phyloP scores from a whole-genome alignment of 2,329 filamentous ascomycete genomes.

The Cladophialophora psammophila region DNA sequence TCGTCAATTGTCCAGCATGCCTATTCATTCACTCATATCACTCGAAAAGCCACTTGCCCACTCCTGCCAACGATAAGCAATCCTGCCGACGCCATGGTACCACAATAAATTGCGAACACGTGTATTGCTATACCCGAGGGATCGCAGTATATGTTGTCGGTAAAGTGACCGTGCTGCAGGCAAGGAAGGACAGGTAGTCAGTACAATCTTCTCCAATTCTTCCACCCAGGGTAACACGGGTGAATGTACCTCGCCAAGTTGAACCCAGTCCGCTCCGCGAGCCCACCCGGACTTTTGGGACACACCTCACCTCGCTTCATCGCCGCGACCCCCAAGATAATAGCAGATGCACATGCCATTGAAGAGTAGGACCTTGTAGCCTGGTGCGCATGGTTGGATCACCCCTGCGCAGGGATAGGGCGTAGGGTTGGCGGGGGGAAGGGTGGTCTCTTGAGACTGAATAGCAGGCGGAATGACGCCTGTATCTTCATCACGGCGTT shows the following conservation, averaged over 20 bases:
- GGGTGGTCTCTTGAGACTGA: background rate
- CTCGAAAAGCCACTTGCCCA: background rate
- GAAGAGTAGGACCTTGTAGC: constrained; percentile 5
- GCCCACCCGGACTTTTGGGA: constrained; percentile 6
- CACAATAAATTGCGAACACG: background rate
- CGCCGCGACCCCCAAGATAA: background rate
- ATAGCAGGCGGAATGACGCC: background rate
- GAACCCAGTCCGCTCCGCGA: constrained; percentile 6
- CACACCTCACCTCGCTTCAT: constrained; percentile 2
- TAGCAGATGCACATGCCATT: constrained; percentile 4
- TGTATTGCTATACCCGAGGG: background rate
- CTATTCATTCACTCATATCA: background rate
- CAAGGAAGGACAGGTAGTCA: background rate
- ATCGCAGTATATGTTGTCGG: background rate
- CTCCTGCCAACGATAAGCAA: background rate
- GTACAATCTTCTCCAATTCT: background rate
- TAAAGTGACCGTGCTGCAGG: background rate
- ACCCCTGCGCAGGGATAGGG: background rate
- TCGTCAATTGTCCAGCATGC: background rate
- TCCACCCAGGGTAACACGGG: constrained; percentile 4
- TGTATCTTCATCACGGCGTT: background rate
- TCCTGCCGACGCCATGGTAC: background rate
- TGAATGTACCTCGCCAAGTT: constrained; percentile 13
- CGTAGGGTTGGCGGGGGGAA: background rate
- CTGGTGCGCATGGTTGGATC: background rate